These are phyloP conservation scores for Cyamopsis tetragonoloba DNA, from an alignment of 306 rosid species.

Conservation along the genomic window DNA sequence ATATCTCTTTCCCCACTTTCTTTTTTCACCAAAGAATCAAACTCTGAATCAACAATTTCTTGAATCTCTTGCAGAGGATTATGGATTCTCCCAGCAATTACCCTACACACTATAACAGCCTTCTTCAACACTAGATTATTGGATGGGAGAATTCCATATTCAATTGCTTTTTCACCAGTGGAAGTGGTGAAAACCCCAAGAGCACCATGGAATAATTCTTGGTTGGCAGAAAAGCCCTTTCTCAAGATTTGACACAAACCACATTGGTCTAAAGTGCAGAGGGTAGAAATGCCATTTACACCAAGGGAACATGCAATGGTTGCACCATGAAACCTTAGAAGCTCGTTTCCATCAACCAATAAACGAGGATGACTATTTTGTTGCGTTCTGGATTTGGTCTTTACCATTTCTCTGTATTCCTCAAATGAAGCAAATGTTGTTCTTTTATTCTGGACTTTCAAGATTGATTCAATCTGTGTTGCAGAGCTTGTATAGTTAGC, in stretches of 20 bases:
- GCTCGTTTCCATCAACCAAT: slow-evolving; percentile 60
- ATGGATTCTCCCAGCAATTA: slow-evolving; percentile 54
- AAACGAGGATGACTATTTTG: slow-evolving; percentile 35
- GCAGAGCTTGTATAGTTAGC: not conserved
- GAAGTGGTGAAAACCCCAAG: slow-evolving; percentile 32
- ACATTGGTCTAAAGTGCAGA: slow-evolving; percentile 39
- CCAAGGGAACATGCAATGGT: slow-evolving; percentile 54
- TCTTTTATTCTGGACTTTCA: slow-evolving; percentile 37
- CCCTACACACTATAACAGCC: slow-evolving; percentile 55
- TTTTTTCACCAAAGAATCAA: slow-evolving; percentile 44
- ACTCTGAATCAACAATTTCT: slow-evolving; percentile 17
- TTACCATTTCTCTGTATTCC: slow-evolving; percentile 41
- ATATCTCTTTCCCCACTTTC: slow-evolving; percentile 16
- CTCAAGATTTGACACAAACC: slow-evolving; percentile 48
- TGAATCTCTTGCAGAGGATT: slow-evolving; percentile 28
- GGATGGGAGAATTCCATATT: not conserved
- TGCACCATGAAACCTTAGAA: slow-evolving; percentile 52
- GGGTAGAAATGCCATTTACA: slow-evolving; percentile 8
- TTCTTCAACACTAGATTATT: not conserved
- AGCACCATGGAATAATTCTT: slow-evolving; percentile 19
- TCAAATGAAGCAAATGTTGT: slow-evolving; percentile 37
- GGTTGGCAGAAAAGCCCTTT: slow-evolving; percentile 36
- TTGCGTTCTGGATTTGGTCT: slow-evolving; percentile 24
- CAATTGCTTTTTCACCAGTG: slow-evolving; percentile 36
- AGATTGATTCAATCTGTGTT: slow-evolving; percentile 30